Percentiles rank a stretch among this genome's conserved stretches.
Evolutionary conservation across 495 filamentous ascomycete genomes (phyloP).

Genomic region (Trichocladium uniseriatum): DNA sequence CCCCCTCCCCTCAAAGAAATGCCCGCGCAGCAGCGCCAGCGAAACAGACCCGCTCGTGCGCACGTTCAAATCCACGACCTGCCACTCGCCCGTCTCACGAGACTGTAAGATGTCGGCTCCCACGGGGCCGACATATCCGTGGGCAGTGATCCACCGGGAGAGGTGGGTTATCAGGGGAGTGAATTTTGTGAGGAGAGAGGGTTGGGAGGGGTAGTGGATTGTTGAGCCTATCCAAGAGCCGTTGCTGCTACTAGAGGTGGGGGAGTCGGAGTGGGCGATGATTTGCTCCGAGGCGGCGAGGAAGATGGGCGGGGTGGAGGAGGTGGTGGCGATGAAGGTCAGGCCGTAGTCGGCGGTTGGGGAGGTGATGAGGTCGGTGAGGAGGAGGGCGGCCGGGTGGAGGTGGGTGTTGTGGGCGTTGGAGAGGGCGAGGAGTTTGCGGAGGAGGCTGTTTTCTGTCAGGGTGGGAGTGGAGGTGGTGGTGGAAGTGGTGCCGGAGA

Average conservation of each 20-base stretch:
- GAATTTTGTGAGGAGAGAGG: too few relatives aligned
- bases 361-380: conserved; percentile 19
- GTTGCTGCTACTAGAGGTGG: neutral
- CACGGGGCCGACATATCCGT: conserved; percentile 26
- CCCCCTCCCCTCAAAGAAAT: conserved; percentile 14
- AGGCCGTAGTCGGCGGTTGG: conserved; percentile 24
- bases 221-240: conserved; percentile 24
- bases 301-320: conserved; percentile 15
- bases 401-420: conserved; percentile 21
- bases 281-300: conserved; percentile 26
- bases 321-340: conserved; percentile 22
- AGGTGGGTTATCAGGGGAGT: conserved; percentile 6
- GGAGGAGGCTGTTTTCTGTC: conserved; percentile 9
- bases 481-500: conserved; percentile 2
- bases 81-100: conserved; percentile 1
- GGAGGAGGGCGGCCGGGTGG: conserved; percentile 16
- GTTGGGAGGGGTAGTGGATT: conserved; percentile 23
- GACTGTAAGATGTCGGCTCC: conserved; percentile 27
- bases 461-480: neutral
- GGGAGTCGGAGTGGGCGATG: conserved; percentile 7
- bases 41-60: conserved; percentile 25
- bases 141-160: conserved; percentile 10
- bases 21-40: conserved; percentile 20
- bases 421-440: conserved; percentile 20
- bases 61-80: conserved; percentile 30